Percentiles rank a stretch among this genome's conserved stretches.
Evolutionary conservation across 2,329 filamentous ascomycete genomes (phyloP).

Genomic region (Talaromyces sp.): DNA sequence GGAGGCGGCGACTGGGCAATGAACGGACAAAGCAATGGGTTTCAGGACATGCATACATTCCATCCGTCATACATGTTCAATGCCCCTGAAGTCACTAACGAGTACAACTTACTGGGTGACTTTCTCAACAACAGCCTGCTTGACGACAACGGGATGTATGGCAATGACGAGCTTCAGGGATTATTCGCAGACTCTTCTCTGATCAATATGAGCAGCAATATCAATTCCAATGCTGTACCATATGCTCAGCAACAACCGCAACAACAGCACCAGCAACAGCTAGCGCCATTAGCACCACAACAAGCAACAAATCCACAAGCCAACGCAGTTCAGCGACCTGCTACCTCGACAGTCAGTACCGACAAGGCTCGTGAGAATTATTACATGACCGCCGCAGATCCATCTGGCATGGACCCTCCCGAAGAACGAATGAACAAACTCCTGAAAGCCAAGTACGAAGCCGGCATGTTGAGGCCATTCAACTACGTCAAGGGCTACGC

Average conservation of each 20-base stretch:
- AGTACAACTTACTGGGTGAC: slow-evolving; percentile 95
- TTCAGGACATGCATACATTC: slow-evolving; percentile 90
- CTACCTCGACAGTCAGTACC: slow-evolving; percentile 59
- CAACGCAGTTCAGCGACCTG: slow-evolving; percentile 59
- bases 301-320: slow-evolving; percentile 34
- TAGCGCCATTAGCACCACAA: slow-evolving; percentile 28
- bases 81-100: slow-evolving; percentile 88
- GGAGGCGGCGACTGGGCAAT: slow-evolving; percentile 73
- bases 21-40: slow-evolving; percentile 67
- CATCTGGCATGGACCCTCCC: slow-evolving; percentile 78
- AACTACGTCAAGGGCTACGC: slow-evolving; percentile 98
- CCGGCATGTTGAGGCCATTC: slow-evolving; percentile 90
- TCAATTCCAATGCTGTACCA: slow-evolving; percentile 30
- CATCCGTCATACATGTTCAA: slow-evolving; percentile 95
- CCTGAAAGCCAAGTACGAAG: slow-evolving; percentile 92
- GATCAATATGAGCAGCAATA: slow-evolving; percentile 43
- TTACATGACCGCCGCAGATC: slow-evolving; percentile 94
- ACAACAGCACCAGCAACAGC: slow-evolving; percentile 27
- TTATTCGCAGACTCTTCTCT: slow-evolving; percentile 59
- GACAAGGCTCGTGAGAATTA: slow-evolving; percentile 76
- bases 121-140: slow-evolving; percentile 89
- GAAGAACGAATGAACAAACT: slow-evolving; percentile 95
- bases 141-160: slow-evolving; percentile 72
- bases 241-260: slow-evolving; percentile 38
- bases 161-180: slow-evolving; percentile 62